These are phyloP conservation scores for Vitis hybrid DNA, from an alignment of 177 flowering plant genomes.

Conservation along the genomic window DNA sequence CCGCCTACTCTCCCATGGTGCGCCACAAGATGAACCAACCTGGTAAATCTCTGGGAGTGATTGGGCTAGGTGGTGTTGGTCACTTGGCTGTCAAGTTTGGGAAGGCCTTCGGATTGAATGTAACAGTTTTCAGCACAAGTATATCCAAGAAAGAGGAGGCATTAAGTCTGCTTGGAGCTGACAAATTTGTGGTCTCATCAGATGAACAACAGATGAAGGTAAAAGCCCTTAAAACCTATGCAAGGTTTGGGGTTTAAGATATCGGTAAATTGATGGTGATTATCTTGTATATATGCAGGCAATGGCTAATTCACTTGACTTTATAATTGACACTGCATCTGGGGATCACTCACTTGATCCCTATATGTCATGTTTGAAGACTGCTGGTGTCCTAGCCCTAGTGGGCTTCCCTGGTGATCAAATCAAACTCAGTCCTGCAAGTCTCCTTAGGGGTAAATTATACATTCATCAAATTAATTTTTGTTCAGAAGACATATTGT, in stretches of 20 bases:
- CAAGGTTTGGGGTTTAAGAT: not conserved
- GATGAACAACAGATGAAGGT: constrained; percentile 42
- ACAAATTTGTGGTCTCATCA: constrained; percentile 41
- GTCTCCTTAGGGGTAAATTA: not conserved
- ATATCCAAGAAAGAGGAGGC: constrained; percentile 49
- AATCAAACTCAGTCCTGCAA: not conserved
- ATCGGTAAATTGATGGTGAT: too few species aligned
- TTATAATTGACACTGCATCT: constrained; percentile 1
- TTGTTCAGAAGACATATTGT: too few species aligned
- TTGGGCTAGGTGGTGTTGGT: constrained; percentile 56
- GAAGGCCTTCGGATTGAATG: constrained; percentile 47
- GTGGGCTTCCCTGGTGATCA: constrained; percentile 35
- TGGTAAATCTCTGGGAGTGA: constrained; percentile 46
- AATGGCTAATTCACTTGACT: constrained; percentile 6
- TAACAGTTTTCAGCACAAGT: constrained; percentile 50
- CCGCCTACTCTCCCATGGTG: constrained; percentile 47
- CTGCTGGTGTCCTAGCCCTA: not conserved
- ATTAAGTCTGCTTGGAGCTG: constrained; percentile 36
- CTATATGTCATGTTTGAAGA: constrained; percentile 9
- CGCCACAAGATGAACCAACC: constrained; percentile 49
- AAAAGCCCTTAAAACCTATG: not conserved
- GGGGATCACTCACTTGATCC: constrained; percentile 2
- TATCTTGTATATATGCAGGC: constrained; percentile 37
- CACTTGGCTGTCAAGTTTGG: constrained; percentile 58
- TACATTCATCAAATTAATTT: too few species aligned